Evolutionary conservation across 768 basidiomycete genomes (phyloP), one percentile per base, ranked within the genome.

Genomic region (Postia placenta): DNA sequence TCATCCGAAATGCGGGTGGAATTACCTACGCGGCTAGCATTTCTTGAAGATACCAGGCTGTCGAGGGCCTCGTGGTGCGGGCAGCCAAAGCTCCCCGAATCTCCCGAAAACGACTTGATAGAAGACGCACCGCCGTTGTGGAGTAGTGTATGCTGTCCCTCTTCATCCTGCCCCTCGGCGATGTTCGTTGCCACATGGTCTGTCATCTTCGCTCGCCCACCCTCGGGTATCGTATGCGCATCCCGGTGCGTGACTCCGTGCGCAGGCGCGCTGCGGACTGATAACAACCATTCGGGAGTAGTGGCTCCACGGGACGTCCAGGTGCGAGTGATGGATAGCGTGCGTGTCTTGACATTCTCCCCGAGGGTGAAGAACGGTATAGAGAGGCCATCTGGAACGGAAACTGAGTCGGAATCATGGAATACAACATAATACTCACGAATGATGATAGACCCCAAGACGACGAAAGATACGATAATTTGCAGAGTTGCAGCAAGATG

Each of bases 381-480:
- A 6, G 83, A 85, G 12, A 86, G 66, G 19, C 83, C 83, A 60
- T 85, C 83, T 85, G 44, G 12, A 35, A 28, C 38, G 15, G 3
- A 11, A 17, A 22, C 3, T 19, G 5, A 12, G 23, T 15, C 7
- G 12, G n/a, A 42, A 33, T 17, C 35, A 14, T 9, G 9, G 14
- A 40, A 6, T 37, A 26, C 14, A 36, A 15, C 39, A 26, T n/a
- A 19, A 11, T 45, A 33, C 84, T 58, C 64, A 89, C 88, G 90
- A 46, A 83, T 76, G 56, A 95, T 68, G 58, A 96, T 92, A 2
- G 92, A 96, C 4, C 80, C 75, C 1, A 97, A 72, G 2, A 97
- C 92, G 40, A 95, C 68, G 63, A 96, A 97, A 6, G 87, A 74
- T 0, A 93, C 88, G 42, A 97, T 84, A 1, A 92, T 88, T 56